Base-by-base conservation (phyloP, 805 yeast species). In the Teunomyces pallodes region DNA sequence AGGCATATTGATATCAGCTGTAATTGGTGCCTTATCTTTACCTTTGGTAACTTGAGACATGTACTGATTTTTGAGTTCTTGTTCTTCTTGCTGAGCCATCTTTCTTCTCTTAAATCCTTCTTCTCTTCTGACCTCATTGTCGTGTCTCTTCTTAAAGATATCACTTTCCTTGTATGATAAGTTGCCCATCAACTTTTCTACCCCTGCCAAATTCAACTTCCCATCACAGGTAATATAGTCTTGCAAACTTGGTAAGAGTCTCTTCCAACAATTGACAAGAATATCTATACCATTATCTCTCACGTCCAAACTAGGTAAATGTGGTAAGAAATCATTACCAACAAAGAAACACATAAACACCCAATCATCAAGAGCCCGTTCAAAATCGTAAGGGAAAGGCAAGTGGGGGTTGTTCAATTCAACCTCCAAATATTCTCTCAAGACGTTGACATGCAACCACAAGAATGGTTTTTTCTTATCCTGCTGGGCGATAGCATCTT, bases 301-400 rank as follows among this genome's bases (percentile, higher is more conserved):
- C 38, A 94, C 97, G 60, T 92, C 97, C 47, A 94, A 77, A 28
- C 95, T 84, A 3, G 99, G 98, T 56, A 94, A 72, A 69, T 92
- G 98, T 1, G 99, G 99, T 59, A 94, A 73, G 77, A 94, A 94
- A 81, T 94, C 99, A 64, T 94, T 94, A 67, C 99, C 99, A 54
- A 92, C 95, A 63, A 94, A 94, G 74, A 94, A 94, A 78, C 98
- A 92, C 91, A 94, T 86, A 57, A 94, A 94, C 12, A 94, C 90
- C 99, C 99, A 94, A 69, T 94, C 99, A 64, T 94, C 99, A 52
- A 94, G 85, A 2, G 98, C 97, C 50, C 99, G 77, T 69, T 94
- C 99, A 46, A 91, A 66, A 63, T 94, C 97, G 68, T 86, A 90
- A 16, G 82, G 78, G 60, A 87, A 85, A 1, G 89, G 79, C 14